phyloP scores from a whole-genome alignment of 1,284 basidiomycete species.

The Trichosporon asahii region DNA sequence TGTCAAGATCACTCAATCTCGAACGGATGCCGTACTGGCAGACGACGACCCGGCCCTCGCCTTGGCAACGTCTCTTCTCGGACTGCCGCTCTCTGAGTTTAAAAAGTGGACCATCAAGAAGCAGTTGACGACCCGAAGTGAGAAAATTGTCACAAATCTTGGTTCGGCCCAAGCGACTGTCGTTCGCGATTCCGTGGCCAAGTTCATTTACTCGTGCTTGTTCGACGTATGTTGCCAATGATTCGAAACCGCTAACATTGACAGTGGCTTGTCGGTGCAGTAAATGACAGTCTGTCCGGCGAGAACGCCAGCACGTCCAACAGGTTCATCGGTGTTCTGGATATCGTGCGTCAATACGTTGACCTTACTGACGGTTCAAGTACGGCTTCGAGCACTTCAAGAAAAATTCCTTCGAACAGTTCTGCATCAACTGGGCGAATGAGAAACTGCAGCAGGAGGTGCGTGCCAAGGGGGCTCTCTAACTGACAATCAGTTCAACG shows the following conservation, averaged over 20 bases:
- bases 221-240: constrained; percentile 59
- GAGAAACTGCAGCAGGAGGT: constrained; percentile 96
- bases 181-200: constrained; percentile 93
- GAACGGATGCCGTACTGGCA: constrained; percentile 79
- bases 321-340: constrained; percentile 98
- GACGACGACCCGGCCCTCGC: constrained; percentile 79
- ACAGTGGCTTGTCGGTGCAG: constrained; percentile 92
- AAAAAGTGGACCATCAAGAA: constrained; percentile 99
- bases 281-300: constrained; percentile 92
- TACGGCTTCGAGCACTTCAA: constrained; percentile 97
- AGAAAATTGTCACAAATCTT: constrained; percentile 88
- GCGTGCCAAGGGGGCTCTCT: constrained; percentile 11
- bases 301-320: constrained; percentile 82
- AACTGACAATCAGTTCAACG: constrained; percentile 70
- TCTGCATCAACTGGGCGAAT: constrained; percentile 99
- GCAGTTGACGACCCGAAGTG: constrained; percentile 88
- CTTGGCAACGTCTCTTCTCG: constrained; percentile 82
- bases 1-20: constrained; percentile 76
- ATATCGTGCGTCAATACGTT: constrained; percentile 55
- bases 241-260: not conserved
- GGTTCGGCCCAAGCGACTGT: constrained; percentile 88
- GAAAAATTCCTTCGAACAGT: constrained; percentile 99
- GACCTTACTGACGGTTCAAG: constrained; percentile 24
- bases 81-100: constrained; percentile 88
- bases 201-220: constrained; percentile 97